Conservation (phyloP, 2,329 filamentous ascomycete genomes). For the Camillea tinctor region DNA sequence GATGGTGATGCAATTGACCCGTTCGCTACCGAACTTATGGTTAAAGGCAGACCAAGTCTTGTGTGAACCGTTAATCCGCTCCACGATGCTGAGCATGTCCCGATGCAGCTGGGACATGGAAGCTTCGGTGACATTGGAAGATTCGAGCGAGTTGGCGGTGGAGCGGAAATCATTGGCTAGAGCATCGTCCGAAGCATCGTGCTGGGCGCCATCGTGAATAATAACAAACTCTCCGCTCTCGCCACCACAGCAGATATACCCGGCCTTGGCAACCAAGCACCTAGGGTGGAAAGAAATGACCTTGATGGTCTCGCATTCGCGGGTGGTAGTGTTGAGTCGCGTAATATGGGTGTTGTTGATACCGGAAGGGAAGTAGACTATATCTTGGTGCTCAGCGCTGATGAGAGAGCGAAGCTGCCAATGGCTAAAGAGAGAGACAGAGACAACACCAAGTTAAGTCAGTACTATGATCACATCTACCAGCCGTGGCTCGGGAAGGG, state of each 20-base stretch:
- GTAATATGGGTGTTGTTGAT: constrained; percentile 64
- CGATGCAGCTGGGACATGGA: constrained; percentile 30
- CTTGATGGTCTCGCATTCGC: constrained; percentile 71
- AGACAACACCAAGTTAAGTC: constrained; percentile 3
- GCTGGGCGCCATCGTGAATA: constrained; percentile 52
- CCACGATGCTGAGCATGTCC: constrained; percentile 33
- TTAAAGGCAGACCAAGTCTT: constrained; percentile 50
- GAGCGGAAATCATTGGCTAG: constrained; percentile 23
- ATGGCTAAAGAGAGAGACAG: constrained; percentile 55
- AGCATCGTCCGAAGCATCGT: constrained; percentile 33
- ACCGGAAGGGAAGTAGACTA: constrained; percentile 82
- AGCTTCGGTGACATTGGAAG: constrained; percentile 35
- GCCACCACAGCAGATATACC: constrained; percentile 89
- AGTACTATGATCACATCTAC: constrained; percentile 4
- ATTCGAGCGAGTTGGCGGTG: constrained; percentile 21
- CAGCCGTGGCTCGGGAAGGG: constrained; percentile 1
- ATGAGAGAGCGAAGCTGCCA: constrained; percentile 90
- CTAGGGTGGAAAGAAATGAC: constrained; percentile 71
- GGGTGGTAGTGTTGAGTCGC: constrained; percentile 65
- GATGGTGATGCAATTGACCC: constrained; percentile 66
- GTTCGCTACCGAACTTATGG: constrained; percentile 55
- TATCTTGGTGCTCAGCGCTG: constrained; percentile 71
- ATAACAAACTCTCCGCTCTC: constrained; percentile 85
- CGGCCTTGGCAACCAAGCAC: constrained; percentile 81
- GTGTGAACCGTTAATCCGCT: constrained; percentile 36